Evolutionary conservation across 1,284 basidiomycete species (phyloP), one percentile per base, ranked within the genome.

Genomic region (Dichomitus squalens): DNA sequence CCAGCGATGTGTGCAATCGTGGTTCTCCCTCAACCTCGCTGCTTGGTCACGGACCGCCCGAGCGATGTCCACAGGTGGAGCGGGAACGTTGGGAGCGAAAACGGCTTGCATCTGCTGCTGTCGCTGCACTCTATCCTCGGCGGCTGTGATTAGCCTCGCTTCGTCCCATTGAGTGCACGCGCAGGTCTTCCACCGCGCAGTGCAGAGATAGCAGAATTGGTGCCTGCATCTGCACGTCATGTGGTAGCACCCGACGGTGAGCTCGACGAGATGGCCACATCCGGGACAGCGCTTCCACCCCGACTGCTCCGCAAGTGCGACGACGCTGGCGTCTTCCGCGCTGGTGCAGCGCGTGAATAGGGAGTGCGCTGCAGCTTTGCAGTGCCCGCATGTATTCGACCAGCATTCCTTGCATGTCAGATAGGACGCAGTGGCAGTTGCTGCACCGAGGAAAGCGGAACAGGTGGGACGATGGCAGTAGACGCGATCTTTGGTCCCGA

Each of bases 101-200:
- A 75, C 20, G 74, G 60, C 51, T 21, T 49, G 57, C 7, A 58
- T 47, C n/a, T 49, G 55, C 39, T 58, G 49, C 48, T 75, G 73
- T 39, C 77, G 74, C n/a, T 63, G 61, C 4, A 72, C 71, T 25
- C 66, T 60, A 23, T 66, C 51, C 40, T 66, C 54, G 7, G 70
- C 72, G 4, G 59, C 66, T 0, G 64, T 67, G 1, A 77, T 1
- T 3, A 84, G 70, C 25, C 77, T 67, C 0, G 55, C 46, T 60
- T 85, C 83, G 20, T 85, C 82, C 81, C 83, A 85, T 40, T 84
- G 82, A 0, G 73, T 73, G 59, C 84, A 86, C 0, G 3, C 11
- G 58, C 83, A 85, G 0, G 68, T 73, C 70, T 83, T 85, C 84
- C 84, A 85, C 2, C 57, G 71, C 16, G 66, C 76, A 0, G 79